Evolutionary conservation across 345 rosid species (phyloP), one percentile per base, ranked within the genome.

Genomic region (Xanthoceras sorbifolium): DNA sequence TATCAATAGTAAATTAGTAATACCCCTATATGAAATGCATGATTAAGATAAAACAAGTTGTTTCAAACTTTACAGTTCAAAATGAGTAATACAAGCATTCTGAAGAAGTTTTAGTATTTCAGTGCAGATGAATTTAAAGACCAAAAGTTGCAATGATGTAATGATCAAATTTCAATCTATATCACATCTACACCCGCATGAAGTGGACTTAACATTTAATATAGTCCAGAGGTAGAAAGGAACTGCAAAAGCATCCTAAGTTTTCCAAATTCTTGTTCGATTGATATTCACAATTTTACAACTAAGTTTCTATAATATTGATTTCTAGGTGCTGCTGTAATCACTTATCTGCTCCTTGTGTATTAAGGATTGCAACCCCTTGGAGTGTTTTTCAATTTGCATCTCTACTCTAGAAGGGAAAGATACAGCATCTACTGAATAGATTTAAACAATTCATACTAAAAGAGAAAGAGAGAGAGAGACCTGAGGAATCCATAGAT

Each of bases 401-500:
- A 50, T 18, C 55, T 50, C n/a, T 50, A 50, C n/a, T 18, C 55
- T 50, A 50, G 4, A 18, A 40, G n/a, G 50, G 22, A 32, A 59
- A 31, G 63, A 11, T 71, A 34, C 20, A 46, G 59, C 29, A 15
- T 26, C 8, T 34, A 63, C 42, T 17, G 66, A 57, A 22, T 25
- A 57, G 54, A 57, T 26, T 72, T 72, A 36, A 38, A 72, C 5
- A 36, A 36, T 23, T 72, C 17, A 57, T 25, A 25, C 38, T 31
- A 32, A 23, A 52, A 59, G 60, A 57, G 50, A 71, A 9, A 22
- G 20, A 40, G 4, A 71, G 17, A 62, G 25, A 57, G 8, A 57
- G 23, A 57, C 62, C 60, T 5, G 4, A 48, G 64, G 52, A 71
- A 59, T 71, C 52, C 32, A 65, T 25, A 67, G 17, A 80, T 12